A percentile compares a stretch with the other conserved stretches of the same genome.
Evolutionary conservation across 352 stramenopile species (phyloP).

Genomic region (Phytophthora syringae): DNA sequence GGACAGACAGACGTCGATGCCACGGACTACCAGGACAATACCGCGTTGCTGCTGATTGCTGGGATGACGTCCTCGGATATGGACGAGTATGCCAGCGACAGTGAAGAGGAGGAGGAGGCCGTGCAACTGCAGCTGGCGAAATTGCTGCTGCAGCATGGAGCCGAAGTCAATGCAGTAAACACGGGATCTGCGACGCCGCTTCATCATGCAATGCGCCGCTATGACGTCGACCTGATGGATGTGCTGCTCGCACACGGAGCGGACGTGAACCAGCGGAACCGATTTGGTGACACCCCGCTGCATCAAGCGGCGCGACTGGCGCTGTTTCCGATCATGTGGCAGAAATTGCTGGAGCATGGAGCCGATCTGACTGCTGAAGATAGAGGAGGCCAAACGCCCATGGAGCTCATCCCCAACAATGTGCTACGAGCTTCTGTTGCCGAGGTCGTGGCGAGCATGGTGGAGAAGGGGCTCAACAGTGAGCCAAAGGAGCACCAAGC

Average conservation of each 20-base stretch:
- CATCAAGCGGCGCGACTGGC: constrained; percentile 39
- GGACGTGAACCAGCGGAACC: constrained; percentile 37
- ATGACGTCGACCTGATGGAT: constrained; percentile 41
- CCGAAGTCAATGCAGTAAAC: constrained; percentile 38
- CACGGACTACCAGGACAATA: constrained; percentile 36
- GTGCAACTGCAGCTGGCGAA: constrained; percentile 33
- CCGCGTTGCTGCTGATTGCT: constrained; percentile 31
- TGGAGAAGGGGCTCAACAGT: not conserved
- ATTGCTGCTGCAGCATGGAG: constrained; percentile 33
- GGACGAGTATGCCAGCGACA: constrained; percentile 33
- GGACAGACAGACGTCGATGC: constrained; percentile 34
- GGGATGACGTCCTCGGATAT: constrained; percentile 36
- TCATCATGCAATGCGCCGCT: constrained; percentile 40
- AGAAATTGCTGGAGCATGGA: constrained; percentile 32
- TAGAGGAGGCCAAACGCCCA: constrained; percentile 30
- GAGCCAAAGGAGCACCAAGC: too few species aligned
- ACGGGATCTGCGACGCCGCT: constrained; percentile 24
- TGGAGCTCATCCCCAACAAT: constrained; percentile 41
- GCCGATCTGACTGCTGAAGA: constrained; percentile 28
- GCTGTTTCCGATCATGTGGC: constrained; percentile 37
- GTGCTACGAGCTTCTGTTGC: constrained; percentile 30
- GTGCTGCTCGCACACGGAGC: constrained; percentile 35
- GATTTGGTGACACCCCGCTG: constrained; percentile 42
- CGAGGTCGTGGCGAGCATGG: constrained; percentile 23
- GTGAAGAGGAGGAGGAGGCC: constrained; percentile 25